phyloP scores from a whole-genome alignment of 495 filamentous ascomycete species.

The Neohortaea acidophila region DNA sequence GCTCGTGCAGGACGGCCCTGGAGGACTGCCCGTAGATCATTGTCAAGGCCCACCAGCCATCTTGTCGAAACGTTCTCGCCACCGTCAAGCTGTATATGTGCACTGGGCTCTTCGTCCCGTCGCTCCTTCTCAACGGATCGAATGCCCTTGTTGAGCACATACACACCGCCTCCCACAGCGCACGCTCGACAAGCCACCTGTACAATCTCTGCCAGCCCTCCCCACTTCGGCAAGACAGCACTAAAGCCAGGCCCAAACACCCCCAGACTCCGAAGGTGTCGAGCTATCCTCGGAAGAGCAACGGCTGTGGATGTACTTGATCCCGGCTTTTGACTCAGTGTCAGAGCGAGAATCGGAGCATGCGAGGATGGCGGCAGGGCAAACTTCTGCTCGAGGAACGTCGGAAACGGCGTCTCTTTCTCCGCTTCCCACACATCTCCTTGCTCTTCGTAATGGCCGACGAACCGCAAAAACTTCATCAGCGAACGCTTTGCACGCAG shows the following conservation, averaged over 20 bases:
- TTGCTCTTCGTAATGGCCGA: conserved; percentile 44
- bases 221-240: conserved; percentile 78
- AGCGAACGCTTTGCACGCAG: conserved; percentile 61
- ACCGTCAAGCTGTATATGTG: conserved; percentile 39
- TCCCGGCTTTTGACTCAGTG: conserved; percentile 47
- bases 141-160: conserved; percentile 63
- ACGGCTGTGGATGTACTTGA: conserved; percentile 44
- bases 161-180: conserved; percentile 81
- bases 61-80: conserved; percentile 44
- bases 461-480: conserved; percentile 80
- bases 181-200: conserved; percentile 86
- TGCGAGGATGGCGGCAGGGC: conserved; percentile 56
- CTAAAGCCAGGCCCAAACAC: conserved; percentile 76
- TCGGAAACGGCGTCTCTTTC: conserved; percentile 37
- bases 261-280: conserved; percentile 76
- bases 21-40: conserved; percentile 14
- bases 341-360: conserved; percentile 60
- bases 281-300: conserved; percentile 53
- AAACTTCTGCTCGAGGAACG: conserved; percentile 56
- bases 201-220: conserved; percentile 76
- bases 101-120: conserved; percentile 8
- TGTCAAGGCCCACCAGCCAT: conserved; percentile 36
- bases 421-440: conserved; percentile 34
- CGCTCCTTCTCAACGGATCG: conserved; percentile 34
- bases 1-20: conserved; percentile 14